Evolutionary conservation across 2,329 filamentous ascomycete genomes (phyloP).

Genomic region (Talaromyces sp.): DNA sequence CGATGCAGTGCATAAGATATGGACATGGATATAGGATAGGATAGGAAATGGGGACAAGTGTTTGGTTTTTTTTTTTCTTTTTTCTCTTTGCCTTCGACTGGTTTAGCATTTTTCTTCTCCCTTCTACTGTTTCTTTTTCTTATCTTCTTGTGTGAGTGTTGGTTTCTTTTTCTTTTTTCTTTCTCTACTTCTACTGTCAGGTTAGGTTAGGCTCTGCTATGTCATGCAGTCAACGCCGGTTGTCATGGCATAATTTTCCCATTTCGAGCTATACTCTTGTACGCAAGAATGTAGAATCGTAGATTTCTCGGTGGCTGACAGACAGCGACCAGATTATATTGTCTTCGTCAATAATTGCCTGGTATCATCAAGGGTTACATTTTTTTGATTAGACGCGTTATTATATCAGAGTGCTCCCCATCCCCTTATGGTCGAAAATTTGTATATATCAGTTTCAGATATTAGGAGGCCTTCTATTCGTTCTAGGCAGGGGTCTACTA

Average conservation of each 20-base stretch:
- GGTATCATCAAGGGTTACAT: no score
- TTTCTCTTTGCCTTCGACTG: background rate
- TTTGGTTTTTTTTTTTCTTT: background rate
- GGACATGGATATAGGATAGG: slow-evolving; percentile 16
- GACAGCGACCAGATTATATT: no score
- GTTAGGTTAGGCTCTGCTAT: slow-evolving; percentile 6
- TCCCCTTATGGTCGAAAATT: no score
- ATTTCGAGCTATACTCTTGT: background rate
- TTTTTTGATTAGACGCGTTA: no score
- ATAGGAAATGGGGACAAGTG: slow-evolving; percentile 16
- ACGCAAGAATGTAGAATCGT: no score
- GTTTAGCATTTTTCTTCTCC: slow-evolving; percentile 18
- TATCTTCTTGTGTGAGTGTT: slow-evolving; percentile 2
- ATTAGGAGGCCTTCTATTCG: no score
- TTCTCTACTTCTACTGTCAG: background rate
- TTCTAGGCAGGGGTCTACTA: no score
- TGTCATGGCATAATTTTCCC: background rate
- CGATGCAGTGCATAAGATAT: slow-evolving; percentile 11
- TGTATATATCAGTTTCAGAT: no score
- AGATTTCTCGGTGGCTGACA: no score
- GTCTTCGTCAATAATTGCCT: no score
- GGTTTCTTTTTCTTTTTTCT: background rate
- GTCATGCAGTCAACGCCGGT: background rate
- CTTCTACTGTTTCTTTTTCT: slow-evolving; percentile 8
- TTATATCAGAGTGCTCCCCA: no score